phyloP scores from a whole-genome alignment of 75 land plant species.

The Cupressus sempervirens region DNA sequence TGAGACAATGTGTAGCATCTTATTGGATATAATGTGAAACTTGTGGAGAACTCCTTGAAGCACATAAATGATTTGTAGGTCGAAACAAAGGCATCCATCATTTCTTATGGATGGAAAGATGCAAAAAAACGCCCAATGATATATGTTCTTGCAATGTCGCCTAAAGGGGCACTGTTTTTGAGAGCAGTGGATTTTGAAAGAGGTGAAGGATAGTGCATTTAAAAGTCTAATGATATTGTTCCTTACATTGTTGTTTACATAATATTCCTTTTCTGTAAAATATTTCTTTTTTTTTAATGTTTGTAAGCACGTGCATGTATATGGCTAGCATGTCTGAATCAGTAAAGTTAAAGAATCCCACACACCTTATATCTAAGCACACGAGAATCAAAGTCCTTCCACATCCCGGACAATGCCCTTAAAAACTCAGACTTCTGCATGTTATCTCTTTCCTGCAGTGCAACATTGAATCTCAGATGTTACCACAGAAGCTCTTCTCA shows the following conservation, averaged over 20 bases:
- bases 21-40: too few relatives aligned
- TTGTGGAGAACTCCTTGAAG: too few relatives aligned
- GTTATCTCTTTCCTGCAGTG: constrained; percentile 89
- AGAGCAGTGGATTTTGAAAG: too few relatives aligned
- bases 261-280: too few relatives aligned
- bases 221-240: background rate
- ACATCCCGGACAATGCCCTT: constrained; percentile 91
- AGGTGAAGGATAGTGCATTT: background rate
- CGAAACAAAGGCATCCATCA: too few relatives aligned
- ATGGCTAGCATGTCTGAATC: background rate
- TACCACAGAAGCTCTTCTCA: background rate
- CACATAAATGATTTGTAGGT: too few relatives aligned
- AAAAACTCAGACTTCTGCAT: constrained; percentile 95
- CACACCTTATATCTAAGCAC: constrained; percentile 91
- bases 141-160: too few relatives aligned
- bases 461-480: background rate
- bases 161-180: too few relatives aligned
- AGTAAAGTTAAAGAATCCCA: constrained; percentile 9
- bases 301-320: background rate
- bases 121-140: too few relatives aligned
- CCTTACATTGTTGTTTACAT: background rate
- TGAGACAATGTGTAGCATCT: too few relatives aligned
- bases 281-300: too few relatives aligned
- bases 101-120: too few relatives aligned
- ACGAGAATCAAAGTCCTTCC: constrained; percentile 95